These are phyloP conservation scores for Colletotrichum falcatum DNA, from an alignment of 2,329 filamentous ascomycete genomes.

Conservation along the genomic window DNA sequence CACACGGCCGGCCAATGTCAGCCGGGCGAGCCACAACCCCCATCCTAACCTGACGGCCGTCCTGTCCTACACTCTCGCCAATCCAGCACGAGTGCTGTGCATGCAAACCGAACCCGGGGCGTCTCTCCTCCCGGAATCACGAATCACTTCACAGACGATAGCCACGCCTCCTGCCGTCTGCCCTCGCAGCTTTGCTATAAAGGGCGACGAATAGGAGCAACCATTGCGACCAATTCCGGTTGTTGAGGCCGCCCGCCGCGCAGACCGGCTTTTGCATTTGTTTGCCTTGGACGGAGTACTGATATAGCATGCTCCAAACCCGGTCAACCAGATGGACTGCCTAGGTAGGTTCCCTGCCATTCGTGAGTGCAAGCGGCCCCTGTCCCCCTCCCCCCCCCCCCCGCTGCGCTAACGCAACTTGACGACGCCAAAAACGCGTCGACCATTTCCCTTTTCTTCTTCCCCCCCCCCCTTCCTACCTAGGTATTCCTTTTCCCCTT, in stretches of 20 bases:
- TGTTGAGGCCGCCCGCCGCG: constrained; percentile 14
- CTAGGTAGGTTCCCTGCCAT: constrained; percentile 23
- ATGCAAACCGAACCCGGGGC: constrained; percentile 2
- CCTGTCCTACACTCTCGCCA: background rate
- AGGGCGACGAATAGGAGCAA: constrained; percentile 41
- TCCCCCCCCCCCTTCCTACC: too few species aligned
- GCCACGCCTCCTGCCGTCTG: background rate
- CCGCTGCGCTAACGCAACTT: constrained; percentile 37
- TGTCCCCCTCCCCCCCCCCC: constrained; percentile 32
- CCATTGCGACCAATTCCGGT: constrained; percentile 31
- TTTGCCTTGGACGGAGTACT: constrained; percentile 12
- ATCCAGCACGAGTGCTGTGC: background rate
- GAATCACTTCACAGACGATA: background rate
- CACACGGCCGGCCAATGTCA: constrained; percentile 5
- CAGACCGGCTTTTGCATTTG: constrained; percentile 25
- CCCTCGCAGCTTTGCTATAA: constrained; percentile 16
- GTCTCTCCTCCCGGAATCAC: background rate
- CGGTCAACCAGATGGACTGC: constrained; percentile 19
- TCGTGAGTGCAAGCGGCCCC: constrained; percentile 40
- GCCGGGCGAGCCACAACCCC: constrained; percentile 4
- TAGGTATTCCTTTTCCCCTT: background rate
- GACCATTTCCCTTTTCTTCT: constrained; percentile 2
- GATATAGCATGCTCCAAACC: constrained; percentile 19
- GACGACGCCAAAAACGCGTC: constrained; percentile 30
- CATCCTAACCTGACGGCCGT: background rate